Percentiles rank a stretch among this genome's conserved stretches.
These are phyloP conservation scores for Vicia faba DNA, from an alignment of 306 rosid species.

Conservation along the genomic window DNA sequence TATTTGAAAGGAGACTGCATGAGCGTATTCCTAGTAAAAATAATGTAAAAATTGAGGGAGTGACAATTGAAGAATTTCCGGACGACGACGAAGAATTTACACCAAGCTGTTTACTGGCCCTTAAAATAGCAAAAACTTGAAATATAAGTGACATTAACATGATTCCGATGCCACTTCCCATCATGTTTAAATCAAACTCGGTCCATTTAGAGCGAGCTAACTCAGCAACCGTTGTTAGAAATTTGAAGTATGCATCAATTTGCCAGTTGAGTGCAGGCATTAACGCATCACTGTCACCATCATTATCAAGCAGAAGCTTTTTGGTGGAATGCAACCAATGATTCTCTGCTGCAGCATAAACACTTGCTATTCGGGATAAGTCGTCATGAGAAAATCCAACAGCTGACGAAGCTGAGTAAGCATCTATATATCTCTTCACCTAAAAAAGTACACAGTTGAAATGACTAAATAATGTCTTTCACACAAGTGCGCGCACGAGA, in stretches of 20 bases:
- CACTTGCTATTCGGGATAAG: constrained; percentile 55
- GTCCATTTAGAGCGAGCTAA: constrained; percentile 98
- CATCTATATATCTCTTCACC: constrained; percentile 92
- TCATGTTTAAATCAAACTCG: constrained; percentile 81
- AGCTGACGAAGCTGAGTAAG: constrained; percentile 82
- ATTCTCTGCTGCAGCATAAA: constrained; percentile 67
- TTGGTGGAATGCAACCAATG: constrained; percentile 60
- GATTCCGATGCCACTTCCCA: constrained; percentile 77
- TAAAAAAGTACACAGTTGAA: constrained; percentile 38
- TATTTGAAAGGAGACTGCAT: constrained; percentile 88
- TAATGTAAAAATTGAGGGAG: constrained; percentile 54
- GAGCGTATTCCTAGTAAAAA: constrained; percentile 75
- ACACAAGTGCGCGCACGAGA: neutral
- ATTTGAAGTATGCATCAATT: constrained; percentile 64
- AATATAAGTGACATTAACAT: constrained; percentile 66
- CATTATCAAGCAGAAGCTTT: constrained; percentile 46
- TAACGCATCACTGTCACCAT: constrained; percentile 45
- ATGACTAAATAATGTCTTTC: constrained; percentile 31
- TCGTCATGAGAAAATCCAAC: constrained; percentile 93
- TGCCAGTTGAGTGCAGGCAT: constrained; percentile 64
- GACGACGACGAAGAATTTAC: constrained; percentile 45
- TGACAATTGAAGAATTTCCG: constrained; percentile 49
- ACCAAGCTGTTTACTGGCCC: constrained; percentile 51
- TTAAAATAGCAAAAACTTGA: constrained; percentile 65
- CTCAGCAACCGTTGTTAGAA: constrained; percentile 72